phyloP scores from a whole-genome alignment of 1,284 basidiomycete species.

The Puccinia hordei region DNA sequence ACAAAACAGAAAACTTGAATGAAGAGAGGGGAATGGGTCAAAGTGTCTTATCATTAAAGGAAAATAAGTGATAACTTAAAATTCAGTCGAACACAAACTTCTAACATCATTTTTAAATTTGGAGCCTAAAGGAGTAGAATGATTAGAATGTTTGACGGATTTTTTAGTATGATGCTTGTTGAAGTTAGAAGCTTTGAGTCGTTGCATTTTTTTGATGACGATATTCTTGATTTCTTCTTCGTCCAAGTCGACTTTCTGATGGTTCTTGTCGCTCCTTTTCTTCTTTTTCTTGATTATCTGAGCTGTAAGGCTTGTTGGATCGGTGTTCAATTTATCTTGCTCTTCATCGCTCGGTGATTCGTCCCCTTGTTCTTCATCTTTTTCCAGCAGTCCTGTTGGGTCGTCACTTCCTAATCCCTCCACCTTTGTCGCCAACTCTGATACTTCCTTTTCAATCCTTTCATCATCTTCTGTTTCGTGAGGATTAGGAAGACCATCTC shows the following conservation, averaged over 20 bases:
- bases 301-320: constrained; percentile 47
- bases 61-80: background rate
- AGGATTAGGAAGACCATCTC: constrained; percentile 22
- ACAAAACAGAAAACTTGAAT: background rate
- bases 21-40: too few relatives aligned
- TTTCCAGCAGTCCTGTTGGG: background rate
- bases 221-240: constrained; percentile 40
- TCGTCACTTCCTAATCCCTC: background rate
- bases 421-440: background rate
- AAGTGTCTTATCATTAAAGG: background rate
- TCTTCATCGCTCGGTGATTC: background rate
- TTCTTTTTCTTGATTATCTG: constrained; percentile 49
- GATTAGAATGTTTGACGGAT: constrained; percentile 54
- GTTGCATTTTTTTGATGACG: constrained; percentile 29
- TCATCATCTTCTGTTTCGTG: constrained; percentile 8
- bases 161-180: constrained; percentile 57
- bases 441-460: background rate
- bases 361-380: constrained; percentile 27
- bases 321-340: constrained; percentile 38
- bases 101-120: constrained; percentile 56
- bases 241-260: constrained; percentile 19
- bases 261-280: constrained; percentile 42
- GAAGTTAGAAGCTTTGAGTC: constrained; percentile 47
- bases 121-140: constrained; percentile 54
- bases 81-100: constrained; percentile 30